Conservation (phyloP, 768 basidiomycete genomes). For the Tylopilus balloui region DNA sequence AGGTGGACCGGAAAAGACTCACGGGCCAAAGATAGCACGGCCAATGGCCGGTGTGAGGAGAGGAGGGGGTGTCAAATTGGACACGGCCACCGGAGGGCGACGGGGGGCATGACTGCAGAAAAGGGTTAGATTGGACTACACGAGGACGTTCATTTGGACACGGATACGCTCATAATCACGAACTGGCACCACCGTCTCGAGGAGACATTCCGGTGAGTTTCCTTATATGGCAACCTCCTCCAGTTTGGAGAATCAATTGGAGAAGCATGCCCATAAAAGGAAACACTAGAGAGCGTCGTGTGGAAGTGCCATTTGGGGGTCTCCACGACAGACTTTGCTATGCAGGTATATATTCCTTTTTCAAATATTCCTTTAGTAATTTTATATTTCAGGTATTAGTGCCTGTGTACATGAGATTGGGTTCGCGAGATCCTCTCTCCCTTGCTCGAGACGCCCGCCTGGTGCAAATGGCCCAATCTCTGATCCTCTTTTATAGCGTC, state of each 20-base stretch:
- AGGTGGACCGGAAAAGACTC: conserved; percentile 3
- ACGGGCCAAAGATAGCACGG: too few species aligned
- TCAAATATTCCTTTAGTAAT: background rate
- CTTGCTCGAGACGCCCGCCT: background rate
- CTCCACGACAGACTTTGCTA: background rate
- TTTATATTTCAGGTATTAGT: background rate
- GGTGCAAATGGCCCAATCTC: conserved; percentile 18
- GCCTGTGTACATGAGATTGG: conserved; percentile 20
- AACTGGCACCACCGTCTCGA: too few species aligned
- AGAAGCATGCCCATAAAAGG: conserved; percentile 20
- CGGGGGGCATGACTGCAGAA: background rate
- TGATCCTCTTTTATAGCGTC: conserved; percentile 32
- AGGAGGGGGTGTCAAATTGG: conserved; percentile 2
- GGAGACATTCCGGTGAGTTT: background rate
- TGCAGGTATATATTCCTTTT: background rate
- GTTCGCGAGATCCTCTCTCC: conserved; percentile 17
- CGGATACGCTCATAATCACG: too few species aligned
- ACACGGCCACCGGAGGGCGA: background rate
- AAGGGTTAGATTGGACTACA: conserved; percentile 1
- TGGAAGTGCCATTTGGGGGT: conserved; percentile 13
- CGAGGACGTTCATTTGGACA: conserved; percentile 1
- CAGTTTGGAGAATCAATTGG: conserved; percentile 16
- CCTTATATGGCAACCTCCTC: conserved; percentile 2
- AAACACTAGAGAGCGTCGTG: background rate
- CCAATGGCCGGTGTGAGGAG: background rate